Evolutionary conservation across 768 basidiomycete genomes (phyloP), one percentile per base, ranked within the genome.

Genomic region (Lyophyllum decastes): DNA sequence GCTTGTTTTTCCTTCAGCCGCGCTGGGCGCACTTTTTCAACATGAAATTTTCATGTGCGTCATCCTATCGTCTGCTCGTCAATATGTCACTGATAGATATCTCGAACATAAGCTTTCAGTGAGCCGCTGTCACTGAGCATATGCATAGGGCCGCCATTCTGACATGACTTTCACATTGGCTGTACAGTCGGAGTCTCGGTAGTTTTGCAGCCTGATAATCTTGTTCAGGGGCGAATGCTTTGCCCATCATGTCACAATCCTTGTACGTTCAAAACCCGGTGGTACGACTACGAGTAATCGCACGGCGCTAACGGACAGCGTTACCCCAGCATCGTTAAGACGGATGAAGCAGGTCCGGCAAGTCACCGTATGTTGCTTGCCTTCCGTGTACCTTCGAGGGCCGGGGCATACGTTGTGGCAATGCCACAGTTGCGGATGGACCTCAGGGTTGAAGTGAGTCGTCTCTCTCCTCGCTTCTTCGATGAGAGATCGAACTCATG

Each of bases 361-460:
- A 27, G 26, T 55, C 34, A 3, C 16, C 22, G 12, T 59, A 2
- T 34, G 38, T 14, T 52, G 54, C 17, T 21, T 38, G 10, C 45
- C 48, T 33, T 17, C 24, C 5, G 34, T 52, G 9, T 34, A 46
- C 44, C 16, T 55, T 2, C 58, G 33, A 17, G 27, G 48, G 17
- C 27, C 38, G 8, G 24, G 38, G 12, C 34, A 30, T 3, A 33
- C 19, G 22, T 4, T 21, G 12, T 56, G 54, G 59, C 48, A 43
- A 30, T 60, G 59, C 30, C 27, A 7, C 4, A 49, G 7, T 12
- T 60, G 59, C 27, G 59, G 49, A 41, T 60, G 59, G 59, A 46
- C 35, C 26, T 52, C 59, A 2, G 52, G 40, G 5, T 34, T 35
- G 14, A 45, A 52, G 59, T 60, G 54, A 52, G 54, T 45, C 19